phyloP scores from a whole-genome alignment of 305 asterid species.

The Solanum chacoense region DNA sequence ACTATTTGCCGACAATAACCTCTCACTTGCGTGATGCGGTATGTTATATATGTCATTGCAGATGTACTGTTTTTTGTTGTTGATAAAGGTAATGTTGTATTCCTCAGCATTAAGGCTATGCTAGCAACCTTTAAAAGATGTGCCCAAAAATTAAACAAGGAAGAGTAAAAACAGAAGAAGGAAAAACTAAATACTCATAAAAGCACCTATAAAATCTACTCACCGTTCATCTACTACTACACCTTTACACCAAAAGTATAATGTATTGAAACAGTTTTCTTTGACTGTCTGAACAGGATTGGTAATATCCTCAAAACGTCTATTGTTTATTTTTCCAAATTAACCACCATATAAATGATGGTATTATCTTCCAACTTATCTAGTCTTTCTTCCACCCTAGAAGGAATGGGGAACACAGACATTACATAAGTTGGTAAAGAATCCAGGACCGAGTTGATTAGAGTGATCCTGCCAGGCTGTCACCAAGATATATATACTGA shows the following conservation, averaged over 20 bases:
- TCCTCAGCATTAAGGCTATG: not conserved
- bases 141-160: not conserved
- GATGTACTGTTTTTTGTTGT: not conserved
- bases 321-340: not conserved
- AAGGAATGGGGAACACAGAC: not conserved
- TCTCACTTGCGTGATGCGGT: constrained; percentile 97
- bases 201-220: not conserved
- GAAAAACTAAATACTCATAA: not conserved
- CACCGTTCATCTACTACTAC: not conserved
- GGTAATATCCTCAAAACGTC: not conserved
- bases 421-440: not conserved
- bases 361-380: not conserved
- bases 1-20: constrained; percentile 98
- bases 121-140: not conserved
- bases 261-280: not conserved
- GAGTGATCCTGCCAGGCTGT: not conserved
- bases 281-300: not conserved
- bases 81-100: not conserved
- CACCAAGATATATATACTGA: not conserved
- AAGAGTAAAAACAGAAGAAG: not conserved
- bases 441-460: not conserved
- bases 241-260: not conserved
- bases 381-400: not conserved
- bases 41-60: constrained; percentile 19
- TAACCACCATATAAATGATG: not conserved